phyloP scores from a whole-genome alignment of 2,329 filamentous ascomycete species.

The Ophioceras dolichostomum region DNA sequence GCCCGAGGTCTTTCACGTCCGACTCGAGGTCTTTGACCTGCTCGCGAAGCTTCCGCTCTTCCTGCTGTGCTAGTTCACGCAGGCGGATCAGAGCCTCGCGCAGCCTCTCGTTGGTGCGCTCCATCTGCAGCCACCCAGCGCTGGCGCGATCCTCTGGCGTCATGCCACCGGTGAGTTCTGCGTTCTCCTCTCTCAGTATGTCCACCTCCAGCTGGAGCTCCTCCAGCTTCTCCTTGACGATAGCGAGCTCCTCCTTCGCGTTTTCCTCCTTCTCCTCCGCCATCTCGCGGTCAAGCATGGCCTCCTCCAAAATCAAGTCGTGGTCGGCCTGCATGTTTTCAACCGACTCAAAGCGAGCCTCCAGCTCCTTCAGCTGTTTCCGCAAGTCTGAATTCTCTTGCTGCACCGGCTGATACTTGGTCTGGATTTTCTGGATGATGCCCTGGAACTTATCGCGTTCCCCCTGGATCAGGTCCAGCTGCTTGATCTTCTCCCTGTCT shows the following conservation, averaged over 20 bases:
- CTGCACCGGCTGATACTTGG: constrained; percentile 76
- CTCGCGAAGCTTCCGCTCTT: constrained; percentile 65
- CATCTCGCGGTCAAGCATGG: constrained; percentile 86
- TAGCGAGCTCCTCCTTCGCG: constrained; percentile 67
- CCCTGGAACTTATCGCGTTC: constrained; percentile 69
- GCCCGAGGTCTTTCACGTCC: constrained; percentile 55
- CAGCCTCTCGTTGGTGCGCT: constrained; percentile 78
- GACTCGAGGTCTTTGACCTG: constrained; percentile 65
- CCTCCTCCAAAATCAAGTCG: constrained; percentile 74
- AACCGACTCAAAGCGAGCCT: constrained; percentile 54
- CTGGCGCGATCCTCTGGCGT: constrained; percentile 77
- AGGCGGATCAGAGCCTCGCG: constrained; percentile 75
- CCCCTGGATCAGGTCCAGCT: constrained; percentile 60
- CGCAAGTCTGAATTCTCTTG: constrained; percentile 67
- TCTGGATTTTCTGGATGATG: constrained; percentile 83
- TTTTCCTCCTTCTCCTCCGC: constrained; percentile 86
- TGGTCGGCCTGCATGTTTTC: constrained; percentile 71
- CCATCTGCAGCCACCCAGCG: constrained; percentile 82
- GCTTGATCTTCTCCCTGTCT: constrained; percentile 74
- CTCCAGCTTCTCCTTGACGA: constrained; percentile 62
- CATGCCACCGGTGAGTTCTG: constrained; percentile 73
- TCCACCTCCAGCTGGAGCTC: constrained; percentile 84
- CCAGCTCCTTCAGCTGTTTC: constrained; percentile 65
- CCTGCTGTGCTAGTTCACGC: constrained; percentile 76
- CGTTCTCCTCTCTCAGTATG: constrained; percentile 75